A percentile compares a stretch with the other conserved stretches of the same genome.
These are phyloP conservation scores for Betula pendula DNA, from an alignment of 306 rosid genomes.

Conservation along the genomic window DNA sequence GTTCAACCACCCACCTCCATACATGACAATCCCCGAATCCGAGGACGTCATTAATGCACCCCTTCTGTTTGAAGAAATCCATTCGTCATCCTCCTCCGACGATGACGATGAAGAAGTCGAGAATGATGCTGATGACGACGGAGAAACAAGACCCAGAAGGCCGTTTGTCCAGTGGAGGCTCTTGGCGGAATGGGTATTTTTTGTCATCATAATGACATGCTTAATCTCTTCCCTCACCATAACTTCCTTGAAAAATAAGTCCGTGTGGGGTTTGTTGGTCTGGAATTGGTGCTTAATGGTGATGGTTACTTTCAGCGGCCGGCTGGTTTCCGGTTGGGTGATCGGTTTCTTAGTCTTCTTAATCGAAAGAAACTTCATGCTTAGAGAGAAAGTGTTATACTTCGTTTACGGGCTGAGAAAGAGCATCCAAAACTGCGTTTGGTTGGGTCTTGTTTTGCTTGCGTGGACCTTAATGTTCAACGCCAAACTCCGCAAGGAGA, in stretches of 20 bases:
- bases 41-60: constrained; percentile 7
- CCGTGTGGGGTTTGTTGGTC: constrained; percentile 32
- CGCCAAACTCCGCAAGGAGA: constrained; percentile 33
- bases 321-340: constrained; percentile 46
- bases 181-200: constrained; percentile 41
- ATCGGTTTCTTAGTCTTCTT: constrained; percentile 30
- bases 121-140: constrained; percentile 18
- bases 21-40: constrained; percentile 12
- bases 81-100: too few relatives aligned
- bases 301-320: constrained; percentile 57
- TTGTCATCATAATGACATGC: constrained; percentile 41
- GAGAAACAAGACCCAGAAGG: neutral
- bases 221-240: constrained; percentile 36
- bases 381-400: constrained; percentile 47
- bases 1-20: constrained; percentile 13
- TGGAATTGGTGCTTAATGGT: constrained; percentile 56
- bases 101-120: neutral
- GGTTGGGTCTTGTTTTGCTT: constrained; percentile 42
- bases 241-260: constrained; percentile 25
- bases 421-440: constrained; percentile 47
- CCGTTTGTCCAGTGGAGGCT: constrained; percentile 44
- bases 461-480: constrained; percentile 48
- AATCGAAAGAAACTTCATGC: constrained; percentile 47
- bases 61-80: constrained; percentile 1
- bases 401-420: constrained; percentile 52